Percentiles rank a stretch among this genome's conserved stretches.
Conservation (phyloP, 441 rosid genomes). For the Gossypium laxum region DNA sequence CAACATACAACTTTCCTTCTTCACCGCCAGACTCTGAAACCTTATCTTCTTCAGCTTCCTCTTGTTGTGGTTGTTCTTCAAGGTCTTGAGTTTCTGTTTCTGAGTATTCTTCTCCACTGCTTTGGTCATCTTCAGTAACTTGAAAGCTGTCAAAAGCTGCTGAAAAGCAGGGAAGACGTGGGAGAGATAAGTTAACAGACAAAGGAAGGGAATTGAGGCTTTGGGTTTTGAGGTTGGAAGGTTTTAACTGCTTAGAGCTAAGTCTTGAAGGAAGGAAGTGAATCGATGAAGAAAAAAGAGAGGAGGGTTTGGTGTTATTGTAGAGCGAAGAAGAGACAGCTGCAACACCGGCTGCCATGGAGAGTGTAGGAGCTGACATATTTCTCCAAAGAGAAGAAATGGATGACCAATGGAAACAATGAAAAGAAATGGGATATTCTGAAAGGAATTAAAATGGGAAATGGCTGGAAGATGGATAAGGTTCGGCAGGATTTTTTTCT, state of each 20-base stretch:
- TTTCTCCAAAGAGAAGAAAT: conserved; percentile 11
- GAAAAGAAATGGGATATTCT: neutral
- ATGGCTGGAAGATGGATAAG: neutral
- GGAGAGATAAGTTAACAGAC: conserved; percentile 16
- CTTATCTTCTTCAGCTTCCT: conserved; percentile 23
- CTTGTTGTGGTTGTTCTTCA: conserved; percentile 17
- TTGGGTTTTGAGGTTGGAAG: conserved; percentile 31
- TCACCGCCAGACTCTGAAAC: conserved; percentile 28
- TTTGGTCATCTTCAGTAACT: conserved; percentile 1
- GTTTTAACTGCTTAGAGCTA: conserved; percentile 23
- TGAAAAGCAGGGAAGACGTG: conserved; percentile 27
- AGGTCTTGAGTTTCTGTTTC: conserved; percentile 2
- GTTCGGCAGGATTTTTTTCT: neutral
- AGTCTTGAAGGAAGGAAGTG: conserved; percentile 24
- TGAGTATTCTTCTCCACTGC: conserved; percentile 3
- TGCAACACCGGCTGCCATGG: conserved; percentile 32
- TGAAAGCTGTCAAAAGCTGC: conserved; percentile 29
- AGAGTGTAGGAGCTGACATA: conserved; percentile 29
- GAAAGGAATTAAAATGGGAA: neutral
- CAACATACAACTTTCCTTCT: conserved; percentile 63
- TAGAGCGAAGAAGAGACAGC: conserved; percentile 27
- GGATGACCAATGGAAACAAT: neutral
- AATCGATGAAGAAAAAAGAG: conserved; percentile 13
- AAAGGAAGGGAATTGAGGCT: conserved; percentile 19
- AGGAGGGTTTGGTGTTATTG: conserved; percentile 19